These are phyloP conservation scores for Setaria viridis DNA, from an alignment of 202 grass and related monocot genomes.

Conservation along the genomic window DNA sequence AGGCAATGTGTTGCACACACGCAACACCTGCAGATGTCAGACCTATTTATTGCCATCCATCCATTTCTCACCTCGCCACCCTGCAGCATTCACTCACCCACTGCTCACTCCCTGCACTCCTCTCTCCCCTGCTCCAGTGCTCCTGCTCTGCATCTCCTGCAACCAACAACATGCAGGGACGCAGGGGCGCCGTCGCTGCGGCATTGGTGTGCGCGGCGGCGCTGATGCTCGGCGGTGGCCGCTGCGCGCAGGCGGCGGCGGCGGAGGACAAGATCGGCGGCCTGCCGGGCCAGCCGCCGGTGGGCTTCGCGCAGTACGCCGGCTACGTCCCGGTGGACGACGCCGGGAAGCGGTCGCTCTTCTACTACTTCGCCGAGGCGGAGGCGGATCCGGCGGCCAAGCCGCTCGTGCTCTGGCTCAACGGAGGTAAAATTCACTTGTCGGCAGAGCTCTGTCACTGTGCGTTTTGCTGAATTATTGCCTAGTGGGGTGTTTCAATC, in stretches of 20 bases:
- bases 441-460: not conserved
- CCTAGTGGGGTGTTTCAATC: not conserved
- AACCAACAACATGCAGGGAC: slow-evolving; percentile 20
- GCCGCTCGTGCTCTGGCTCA: slow-evolving; percentile 96
- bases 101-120: not conserved
- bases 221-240: slow-evolving; percentile 40
- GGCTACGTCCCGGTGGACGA: slow-evolving; percentile 83
- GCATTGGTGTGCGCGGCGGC: slow-evolving; percentile 24
- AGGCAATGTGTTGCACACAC: not conserved
- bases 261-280: slow-evolving; percentile 63
- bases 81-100: slow-evolving; percentile 24
- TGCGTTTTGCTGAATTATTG: slow-evolving; percentile 41
- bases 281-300: slow-evolving; percentile 84
- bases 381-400: slow-evolving; percentile 79
- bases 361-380: slow-evolving; percentile 96
- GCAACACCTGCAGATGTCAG: not conserved
- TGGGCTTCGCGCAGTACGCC: slow-evolving; percentile 82
- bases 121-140: not conserved
- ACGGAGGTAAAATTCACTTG: slow-evolving; percentile 72
- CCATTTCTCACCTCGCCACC: slow-evolving; percentile 17
- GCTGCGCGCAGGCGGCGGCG: slow-evolving; percentile 21
- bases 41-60: slow-evolving; percentile 47
- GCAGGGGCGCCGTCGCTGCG: slow-evolving; percentile 28
- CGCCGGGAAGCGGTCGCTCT: slow-evolving; percentile 64
- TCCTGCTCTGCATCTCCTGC: not conserved